Evolutionary conservation across 1,284 basidiomycete genomes (phyloP).

Genomic region (Trichosporon sp.): DNA sequence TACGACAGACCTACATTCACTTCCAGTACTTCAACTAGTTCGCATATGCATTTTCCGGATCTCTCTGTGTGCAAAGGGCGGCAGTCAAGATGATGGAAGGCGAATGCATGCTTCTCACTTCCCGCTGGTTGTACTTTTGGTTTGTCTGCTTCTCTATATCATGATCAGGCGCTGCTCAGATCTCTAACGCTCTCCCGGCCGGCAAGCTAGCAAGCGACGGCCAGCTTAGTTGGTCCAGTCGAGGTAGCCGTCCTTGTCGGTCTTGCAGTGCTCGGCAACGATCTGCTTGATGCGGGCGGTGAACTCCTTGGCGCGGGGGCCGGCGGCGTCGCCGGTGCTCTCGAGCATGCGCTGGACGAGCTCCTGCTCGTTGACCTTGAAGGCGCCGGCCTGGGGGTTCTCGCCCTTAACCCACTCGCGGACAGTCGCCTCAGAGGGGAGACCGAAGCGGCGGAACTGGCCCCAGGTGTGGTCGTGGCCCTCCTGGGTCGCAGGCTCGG

Average conservation of each 20-base stretch:
- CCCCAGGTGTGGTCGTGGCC: slow-evolving; percentile 43
- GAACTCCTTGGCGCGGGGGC: slow-evolving; percentile 31
- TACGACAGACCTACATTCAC: no score
- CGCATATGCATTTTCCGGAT: not conserved
- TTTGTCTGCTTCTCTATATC: slow-evolving; percentile 9
- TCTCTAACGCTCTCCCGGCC: not conserved
- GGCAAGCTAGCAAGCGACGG: not conserved
- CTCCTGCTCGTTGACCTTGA: slow-evolving; percentile 42
- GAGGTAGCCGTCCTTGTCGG: slow-evolving; percentile 40
- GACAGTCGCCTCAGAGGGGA: slow-evolving; percentile 42
- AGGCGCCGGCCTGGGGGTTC: slow-evolving; percentile 41
- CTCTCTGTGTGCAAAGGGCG: not conserved
- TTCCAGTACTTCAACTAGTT: no score
- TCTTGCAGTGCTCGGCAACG: slow-evolving; percentile 32
- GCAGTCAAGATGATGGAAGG: slow-evolving; percentile 19
- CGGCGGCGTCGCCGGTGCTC: slow-evolving; percentile 23
- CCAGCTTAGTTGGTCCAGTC: slow-evolving; percentile 28
- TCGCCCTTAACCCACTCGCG: slow-evolving; percentile 38
- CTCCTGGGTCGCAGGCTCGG: slow-evolving; percentile 23
- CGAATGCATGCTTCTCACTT: slow-evolving; percentile 5
- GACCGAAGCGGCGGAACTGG: slow-evolving; percentile 44
- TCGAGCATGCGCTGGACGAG: slow-evolving; percentile 37
- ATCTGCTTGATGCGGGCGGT: slow-evolving; percentile 29
- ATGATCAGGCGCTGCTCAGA: not conserved
- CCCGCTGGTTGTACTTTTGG: slow-evolving; percentile 1